phyloP scores from a whole-genome alignment of 1,139 yeast genomes.

The Taphrina wiesneri region DNA sequence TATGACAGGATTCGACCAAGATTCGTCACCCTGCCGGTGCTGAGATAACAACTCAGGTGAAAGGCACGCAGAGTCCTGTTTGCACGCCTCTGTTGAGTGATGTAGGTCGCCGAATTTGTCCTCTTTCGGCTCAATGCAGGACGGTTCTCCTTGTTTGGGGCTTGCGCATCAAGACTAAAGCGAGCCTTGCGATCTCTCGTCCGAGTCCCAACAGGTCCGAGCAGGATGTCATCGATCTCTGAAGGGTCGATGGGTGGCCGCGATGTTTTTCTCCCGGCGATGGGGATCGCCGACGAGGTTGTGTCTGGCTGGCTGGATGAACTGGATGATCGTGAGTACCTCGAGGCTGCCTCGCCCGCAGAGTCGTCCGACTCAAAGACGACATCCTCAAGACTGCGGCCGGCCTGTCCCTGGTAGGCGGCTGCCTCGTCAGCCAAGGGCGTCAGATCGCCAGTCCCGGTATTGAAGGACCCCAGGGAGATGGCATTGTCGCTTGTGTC shows the following conservation, averaged over 20 bases:
- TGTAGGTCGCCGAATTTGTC: background rate
- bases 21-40: conserved; percentile 35
- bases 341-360: background rate
- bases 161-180: conserved; percentile 15
- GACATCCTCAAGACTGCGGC: conserved; percentile 18
- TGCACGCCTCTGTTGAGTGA: conserved; percentile 18
- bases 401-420: background rate
- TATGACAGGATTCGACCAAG: conserved; percentile 34
- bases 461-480: background rate
- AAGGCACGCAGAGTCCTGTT: conserved; percentile 14
- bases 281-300: conserved; percentile 8
- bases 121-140: conserved; percentile 27
- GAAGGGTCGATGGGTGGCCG: conserved; percentile 17
- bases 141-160: background rate
- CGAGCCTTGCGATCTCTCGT: conserved; percentile 16
- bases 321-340: conserved; percentile 1
- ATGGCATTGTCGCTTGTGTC: conserved; percentile 8
- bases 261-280: background rate
- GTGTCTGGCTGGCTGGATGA: conserved; percentile 3
- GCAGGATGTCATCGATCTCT: conserved; percentile 25
- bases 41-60: conserved; percentile 24
- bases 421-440: background rate
- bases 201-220: conserved; percentile 17
- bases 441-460: background rate
- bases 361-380: conserved; percentile 11